phyloP scores from a whole-genome alignment of 1,284 basidiomycete genomes.

The Irpex sp. region DNA sequence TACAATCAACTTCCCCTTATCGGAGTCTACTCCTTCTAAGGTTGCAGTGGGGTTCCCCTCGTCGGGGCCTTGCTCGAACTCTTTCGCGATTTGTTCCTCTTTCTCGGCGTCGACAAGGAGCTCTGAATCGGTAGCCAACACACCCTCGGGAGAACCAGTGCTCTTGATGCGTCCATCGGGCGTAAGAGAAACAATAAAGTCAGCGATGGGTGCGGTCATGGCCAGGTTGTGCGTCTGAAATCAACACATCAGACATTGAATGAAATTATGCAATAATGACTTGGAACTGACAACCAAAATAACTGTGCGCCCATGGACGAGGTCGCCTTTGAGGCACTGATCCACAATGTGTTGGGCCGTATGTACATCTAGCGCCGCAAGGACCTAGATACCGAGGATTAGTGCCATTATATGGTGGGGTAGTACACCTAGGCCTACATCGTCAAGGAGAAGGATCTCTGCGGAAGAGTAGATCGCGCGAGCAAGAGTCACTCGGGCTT shows the following conservation, averaged over 20 bases:
- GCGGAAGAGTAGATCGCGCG: slow-evolving; percentile 61
- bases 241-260: background rate
- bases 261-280: background rate
- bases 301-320: slow-evolving; percentile 66
- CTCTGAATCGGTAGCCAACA: slow-evolving; percentile 34
- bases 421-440: slow-evolving; percentile 31
- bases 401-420: background rate
- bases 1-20: slow-evolving; percentile 47
- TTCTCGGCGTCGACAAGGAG: slow-evolving; percentile 33
- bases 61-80: slow-evolving; percentile 30
- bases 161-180: slow-evolving; percentile 44
- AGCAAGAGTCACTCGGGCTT: slow-evolving; percentile 68
- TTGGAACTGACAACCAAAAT: slow-evolving; percentile 57
- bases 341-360: slow-evolving; percentile 77
- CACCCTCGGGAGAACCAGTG: slow-evolving; percentile 43
- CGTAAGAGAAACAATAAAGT: slow-evolving; percentile 57
- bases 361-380: slow-evolving; percentile 57
- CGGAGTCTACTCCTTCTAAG: slow-evolving; percentile 23
- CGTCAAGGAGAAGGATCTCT: slow-evolving; percentile 55
- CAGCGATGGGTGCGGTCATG: slow-evolving; percentile 56
- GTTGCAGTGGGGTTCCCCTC: slow-evolving; percentile 31
- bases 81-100: slow-evolving; percentile 26
- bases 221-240: slow-evolving; percentile 38
- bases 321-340: slow-evolving; percentile 67
- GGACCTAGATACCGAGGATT: slow-evolving; percentile 24